Percentiles rank a stretch among this genome's conserved stretches.
Conservation (phyloP, 768 basidiomycete species). For the Lactarius pseudohatsudake region DNA sequence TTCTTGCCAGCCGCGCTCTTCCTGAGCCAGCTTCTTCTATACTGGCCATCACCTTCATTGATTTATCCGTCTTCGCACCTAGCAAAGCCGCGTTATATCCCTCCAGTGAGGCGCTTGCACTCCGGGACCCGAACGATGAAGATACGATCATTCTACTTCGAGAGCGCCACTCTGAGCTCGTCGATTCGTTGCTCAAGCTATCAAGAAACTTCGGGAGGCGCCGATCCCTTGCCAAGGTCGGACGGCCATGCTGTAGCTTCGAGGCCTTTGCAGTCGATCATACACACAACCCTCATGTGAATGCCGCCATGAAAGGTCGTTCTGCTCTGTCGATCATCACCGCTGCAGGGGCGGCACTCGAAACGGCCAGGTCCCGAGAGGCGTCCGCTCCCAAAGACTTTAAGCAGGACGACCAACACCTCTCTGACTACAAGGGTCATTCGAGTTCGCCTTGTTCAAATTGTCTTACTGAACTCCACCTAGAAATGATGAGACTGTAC, state of each 20-base stretch:
- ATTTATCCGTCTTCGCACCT: constrained; percentile 12
- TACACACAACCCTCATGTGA: neutral
- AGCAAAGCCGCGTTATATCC: neutral
- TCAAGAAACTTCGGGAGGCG: constrained; percentile 15
- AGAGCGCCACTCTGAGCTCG: constrained; percentile 16
- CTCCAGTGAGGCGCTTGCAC: neutral
- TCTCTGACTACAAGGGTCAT: neutral
- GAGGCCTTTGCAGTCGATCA: constrained; percentile 8
- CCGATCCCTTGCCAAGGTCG: constrained; percentile 15
- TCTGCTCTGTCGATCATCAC: constrained; percentile 24
- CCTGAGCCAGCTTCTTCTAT: constrained; percentile 20
- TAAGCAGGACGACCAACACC: neutral
- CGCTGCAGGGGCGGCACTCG: constrained; percentile 13
- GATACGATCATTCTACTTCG: constrained; percentile 9
- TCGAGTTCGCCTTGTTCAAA: constrained; percentile 7
- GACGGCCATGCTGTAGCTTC: constrained; percentile 27
- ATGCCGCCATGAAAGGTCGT: constrained; percentile 6
- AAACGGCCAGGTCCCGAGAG: neutral
- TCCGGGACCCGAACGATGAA: constrained; percentile 5
- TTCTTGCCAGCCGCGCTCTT: constrained; percentile 19
- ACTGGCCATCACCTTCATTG: constrained; percentile 22
- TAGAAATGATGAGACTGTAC: constrained; percentile 23
- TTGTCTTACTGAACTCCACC: constrained; percentile 25
- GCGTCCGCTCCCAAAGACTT: neutral
- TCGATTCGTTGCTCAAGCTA: constrained; percentile 12